phyloP scores from a whole-genome alignment of 805 yeast genomes.

The Torulaspora gathmanii region DNA sequence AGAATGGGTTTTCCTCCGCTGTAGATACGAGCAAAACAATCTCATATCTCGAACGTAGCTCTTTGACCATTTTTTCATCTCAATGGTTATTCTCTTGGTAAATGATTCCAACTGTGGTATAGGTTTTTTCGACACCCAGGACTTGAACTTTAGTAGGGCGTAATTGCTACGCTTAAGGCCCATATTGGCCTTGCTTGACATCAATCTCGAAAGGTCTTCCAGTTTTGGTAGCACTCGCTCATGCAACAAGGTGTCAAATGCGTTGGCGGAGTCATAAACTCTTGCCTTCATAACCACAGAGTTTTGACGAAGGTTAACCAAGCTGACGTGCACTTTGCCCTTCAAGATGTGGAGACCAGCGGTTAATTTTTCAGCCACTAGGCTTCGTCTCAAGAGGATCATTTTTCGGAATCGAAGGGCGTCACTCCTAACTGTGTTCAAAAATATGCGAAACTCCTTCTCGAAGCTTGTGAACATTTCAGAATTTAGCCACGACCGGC shows the following conservation, averaged over 20 bases:
- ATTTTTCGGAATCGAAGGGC: background rate
- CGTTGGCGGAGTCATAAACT: background rate
- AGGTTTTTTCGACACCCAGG: background rate
- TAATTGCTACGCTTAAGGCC: background rate
- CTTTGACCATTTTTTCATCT: background rate
- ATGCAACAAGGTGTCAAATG: background rate
- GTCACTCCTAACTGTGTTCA: background rate
- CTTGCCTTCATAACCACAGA: background rate
- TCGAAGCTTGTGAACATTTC: background rate
- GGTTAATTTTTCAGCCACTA: background rate
- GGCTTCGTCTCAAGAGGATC: background rate
- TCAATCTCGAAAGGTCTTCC: background rate
- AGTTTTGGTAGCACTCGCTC: background rate
- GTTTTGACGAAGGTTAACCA: background rate
- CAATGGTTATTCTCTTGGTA: background rate
- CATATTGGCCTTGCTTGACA: background rate
- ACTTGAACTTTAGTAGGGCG: background rate
- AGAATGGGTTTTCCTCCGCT: background rate
- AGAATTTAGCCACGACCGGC: background rate
- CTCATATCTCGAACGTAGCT: background rate
- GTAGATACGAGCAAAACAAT: background rate
- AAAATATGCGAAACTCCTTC: background rate
- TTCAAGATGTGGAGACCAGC: background rate
- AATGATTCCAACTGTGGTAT: background rate
- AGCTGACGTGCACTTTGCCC: background rate